Base-by-base conservation (phyloP, 2,329 filamentous ascomycete genomes). In the Fusarium pseudoanthophilum region DNA sequence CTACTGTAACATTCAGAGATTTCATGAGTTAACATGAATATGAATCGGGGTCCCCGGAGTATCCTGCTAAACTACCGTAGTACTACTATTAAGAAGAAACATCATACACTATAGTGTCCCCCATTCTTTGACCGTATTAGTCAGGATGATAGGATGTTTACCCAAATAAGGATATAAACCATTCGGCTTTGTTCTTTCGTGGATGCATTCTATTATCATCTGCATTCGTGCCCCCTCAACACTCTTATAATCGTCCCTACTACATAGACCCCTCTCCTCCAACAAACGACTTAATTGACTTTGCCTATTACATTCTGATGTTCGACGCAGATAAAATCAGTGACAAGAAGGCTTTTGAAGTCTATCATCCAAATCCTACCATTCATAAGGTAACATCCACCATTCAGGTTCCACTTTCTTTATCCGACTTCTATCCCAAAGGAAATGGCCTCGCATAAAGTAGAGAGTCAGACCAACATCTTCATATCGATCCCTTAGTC, bases 101-200 rank as follows among this genome's bases (percentile, higher is more conserved):
- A 13, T 13, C 16, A 24, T 43, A 24, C 42, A 24, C 10, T 24
- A 43, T 24, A 24, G 5, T 24, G 2, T 34, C 15, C n/a, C 16
- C n/a, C 11, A 43, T 7, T 43, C 40, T 24, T 24, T n/a, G 6
- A 24, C 6, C 10, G 11, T 15, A 8, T 18, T 11, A 24, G 7
- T 24, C 10, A 11, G 18, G 6, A 43, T 18, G 15, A 18, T 24
- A 43, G n/a, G 11, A 24, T 24, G 4, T 4, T 24, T 24, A 11
- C 14, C 9, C 2, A 24, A 42, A 16, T 24, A 11, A 24, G 10
- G n/a, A 24, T 43, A 7, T 0, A 24, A 7, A 43, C 6, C 1
- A 11, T 16, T 24, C 4, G 15, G 6, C 10, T 43, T 43, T 42
- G n/a, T 24, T 24, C 4, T 24, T 7, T 11, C 1, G n/a, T 43